A percentile compares a stretch with the other conserved stretches of the same genome.
Evolutionary conservation across 1,284 basidiomycete genomes (phyloP).

Genomic region (Irpex sp.): DNA sequence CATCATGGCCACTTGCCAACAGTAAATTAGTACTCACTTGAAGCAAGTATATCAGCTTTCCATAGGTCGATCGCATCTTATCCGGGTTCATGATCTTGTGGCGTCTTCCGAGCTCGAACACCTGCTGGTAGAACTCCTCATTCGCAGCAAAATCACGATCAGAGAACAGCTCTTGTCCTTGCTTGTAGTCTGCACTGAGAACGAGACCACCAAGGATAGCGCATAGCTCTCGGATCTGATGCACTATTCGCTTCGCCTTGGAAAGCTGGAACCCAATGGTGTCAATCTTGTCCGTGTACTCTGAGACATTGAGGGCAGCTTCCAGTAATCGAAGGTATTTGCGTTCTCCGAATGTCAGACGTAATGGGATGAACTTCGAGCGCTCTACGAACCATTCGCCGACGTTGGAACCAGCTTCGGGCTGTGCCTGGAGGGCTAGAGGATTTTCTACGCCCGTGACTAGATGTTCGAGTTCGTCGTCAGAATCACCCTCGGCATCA

Average conservation of each 20-base stretch:
- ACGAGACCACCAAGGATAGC: constrained; percentile 77
- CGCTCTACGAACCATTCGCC: constrained; percentile 81
- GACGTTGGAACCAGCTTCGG: constrained; percentile 48
- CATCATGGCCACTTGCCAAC: neutral
- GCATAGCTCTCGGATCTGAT: constrained; percentile 77
- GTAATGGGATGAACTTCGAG: constrained; percentile 70
- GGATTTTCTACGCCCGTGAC: constrained; percentile 25
- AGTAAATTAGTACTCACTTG: constrained; percentile 57
- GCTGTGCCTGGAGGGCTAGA: constrained; percentile 41
- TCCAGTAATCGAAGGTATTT: constrained; percentile 77
- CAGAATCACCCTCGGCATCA: constrained; percentile 41
- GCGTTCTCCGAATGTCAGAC: constrained; percentile 64
- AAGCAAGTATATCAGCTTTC: constrained; percentile 75
- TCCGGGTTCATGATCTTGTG: constrained; percentile 86
- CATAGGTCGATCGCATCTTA: constrained; percentile 81
- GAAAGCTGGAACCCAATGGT: constrained; percentile 66
- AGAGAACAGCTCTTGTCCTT: constrained; percentile 75
- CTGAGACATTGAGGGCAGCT: constrained; percentile 72
- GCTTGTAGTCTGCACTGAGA: constrained; percentile 75
- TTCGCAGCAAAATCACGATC: constrained; percentile 74
- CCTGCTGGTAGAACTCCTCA: constrained; percentile 66
- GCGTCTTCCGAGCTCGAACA: constrained; percentile 75
- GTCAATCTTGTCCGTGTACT: constrained; percentile 84
- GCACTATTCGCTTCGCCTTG: constrained; percentile 75
- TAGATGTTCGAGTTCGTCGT: constrained; percentile 33